Evolutionary conservation across 495 filamentous ascomycete species (phyloP), one percentile per base, ranked within the genome.

Genomic region (Rusavskia elegans): DNA sequence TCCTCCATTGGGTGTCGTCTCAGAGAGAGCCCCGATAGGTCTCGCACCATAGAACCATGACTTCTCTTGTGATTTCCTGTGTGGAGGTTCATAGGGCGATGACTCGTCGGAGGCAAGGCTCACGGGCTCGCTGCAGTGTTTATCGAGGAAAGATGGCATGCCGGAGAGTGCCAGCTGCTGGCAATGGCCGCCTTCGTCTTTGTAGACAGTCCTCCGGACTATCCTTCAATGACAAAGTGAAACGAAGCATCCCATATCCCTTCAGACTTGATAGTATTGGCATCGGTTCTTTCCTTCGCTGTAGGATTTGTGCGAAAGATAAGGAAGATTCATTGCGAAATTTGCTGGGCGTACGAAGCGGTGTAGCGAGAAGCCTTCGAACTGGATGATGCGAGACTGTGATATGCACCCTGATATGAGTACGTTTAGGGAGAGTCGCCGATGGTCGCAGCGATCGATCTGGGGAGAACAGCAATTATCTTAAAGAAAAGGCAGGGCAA

Each of bases 141-240:
- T 74, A 55, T 71, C 65, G 63, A 78, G 45, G 63, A 78, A 75
- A 53, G 75, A 76, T 65, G 78, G 78, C 78, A 81, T 81, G 39
- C 20, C 39, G 16, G 14, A 42, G 20, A 21, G 14, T n/a, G n/a
- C 0, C n/a, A 19, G n/a, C 39, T n/a, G n/a, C 19, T 21, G n/a
- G 8, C 39, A 19, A 17, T 21, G 39, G 39, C 39, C 19, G 39
- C 39, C 20, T 21, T 42, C 14, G 39, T 42, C 39, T n/a, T 17
- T 21, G 39, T 9, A 21, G 44, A 16, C 23, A 3, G 7, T 17
- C 6, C 9, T 25, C 23, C 14, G 21, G 23, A 29, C 1, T 29
- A 29, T 46, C 14, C 21, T 20, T 46, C 23, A 46, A 29, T 23
- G 19, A 23, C 13, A 11, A 25, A 9, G 14, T 46, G 23, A 16